These are phyloP conservation scores for Aureoboletus auriporus DNA, from an alignment of 768 basidiomycete species.

Conservation along the genomic window DNA sequence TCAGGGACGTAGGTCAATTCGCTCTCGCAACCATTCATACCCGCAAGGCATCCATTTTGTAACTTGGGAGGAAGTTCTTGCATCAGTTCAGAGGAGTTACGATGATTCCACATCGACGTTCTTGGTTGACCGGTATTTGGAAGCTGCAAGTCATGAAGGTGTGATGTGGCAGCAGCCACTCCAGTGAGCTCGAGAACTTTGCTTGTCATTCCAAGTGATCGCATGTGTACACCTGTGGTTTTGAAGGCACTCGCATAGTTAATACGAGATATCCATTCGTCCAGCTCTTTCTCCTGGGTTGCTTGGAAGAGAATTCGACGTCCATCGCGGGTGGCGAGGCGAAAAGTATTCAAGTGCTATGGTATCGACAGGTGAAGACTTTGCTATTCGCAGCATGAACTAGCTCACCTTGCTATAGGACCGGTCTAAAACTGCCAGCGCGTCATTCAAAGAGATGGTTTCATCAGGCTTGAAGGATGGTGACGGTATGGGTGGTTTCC, in stretches of 20 bases:
- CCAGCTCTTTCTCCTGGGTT: constrained; percentile 63
- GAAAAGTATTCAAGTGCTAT: constrained; percentile 66
- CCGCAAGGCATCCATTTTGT: constrained; percentile 26
- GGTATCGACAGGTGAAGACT: constrained; percentile 1
- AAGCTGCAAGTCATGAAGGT: constrained; percentile 66
- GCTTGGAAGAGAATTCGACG: constrained; percentile 83
- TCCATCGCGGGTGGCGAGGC: constrained; percentile 70
- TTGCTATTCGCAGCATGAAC: not conserved
- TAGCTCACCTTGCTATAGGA: constrained; percentile 68
- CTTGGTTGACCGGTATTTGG: constrained; percentile 21
- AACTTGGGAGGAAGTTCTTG: constrained; percentile 27
- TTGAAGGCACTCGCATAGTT: constrained; percentile 96
- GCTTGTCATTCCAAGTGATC: constrained; percentile 63
- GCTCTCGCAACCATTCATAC: constrained; percentile 21
- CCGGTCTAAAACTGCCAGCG: constrained; percentile 76
- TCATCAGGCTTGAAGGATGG: constrained; percentile 77
- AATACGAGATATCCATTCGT: constrained; percentile 87
- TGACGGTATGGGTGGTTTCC: constrained; percentile 36
- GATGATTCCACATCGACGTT: constrained; percentile 39
- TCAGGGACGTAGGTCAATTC: constrained; percentile 43
- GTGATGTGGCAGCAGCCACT: constrained; percentile 81
- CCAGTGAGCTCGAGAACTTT: constrained; percentile 75
- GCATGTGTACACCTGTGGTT: constrained; percentile 77
- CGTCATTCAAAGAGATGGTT: constrained; percentile 69
- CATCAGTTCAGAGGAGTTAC: constrained; percentile 37